Conservation (phyloP, 805 yeast species). For the Grigorovia humatica region DNA sequence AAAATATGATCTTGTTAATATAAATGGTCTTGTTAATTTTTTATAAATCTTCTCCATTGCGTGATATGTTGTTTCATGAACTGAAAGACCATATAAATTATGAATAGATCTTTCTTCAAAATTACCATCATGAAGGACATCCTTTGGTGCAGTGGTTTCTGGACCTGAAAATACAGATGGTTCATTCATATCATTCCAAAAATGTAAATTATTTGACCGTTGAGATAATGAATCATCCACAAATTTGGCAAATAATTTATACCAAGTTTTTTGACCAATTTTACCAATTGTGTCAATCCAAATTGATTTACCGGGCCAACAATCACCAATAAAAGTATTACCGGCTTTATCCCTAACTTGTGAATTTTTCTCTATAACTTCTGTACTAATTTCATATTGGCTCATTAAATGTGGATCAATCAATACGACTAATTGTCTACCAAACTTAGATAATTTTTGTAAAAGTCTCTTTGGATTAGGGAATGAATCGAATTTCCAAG, state of each 20-base stretch:
- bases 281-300: slow-evolving; percentile 88
- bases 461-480: slow-evolving; percentile 69
- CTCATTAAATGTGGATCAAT: slow-evolving; percentile 87
- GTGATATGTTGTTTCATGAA: slow-evolving; percentile 68
- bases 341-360: slow-evolving; percentile 41
- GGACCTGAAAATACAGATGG: slow-evolving; percentile 94
- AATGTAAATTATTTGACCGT: slow-evolving; percentile 50
- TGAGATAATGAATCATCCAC: slow-evolving; percentile 7
- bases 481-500: slow-evolving; percentile 72
- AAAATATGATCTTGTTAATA: slow-evolving; percentile 76
- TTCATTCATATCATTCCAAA: slow-evolving; percentile 99
- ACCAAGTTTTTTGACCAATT: slow-evolving; percentile 51
- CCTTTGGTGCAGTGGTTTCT: slow-evolving; percentile 83
- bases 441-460: slow-evolving; percentile 51
- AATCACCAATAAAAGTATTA: slow-evolving; percentile 63
- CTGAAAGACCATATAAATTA: slow-evolving; percentile 71
- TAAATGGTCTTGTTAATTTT: slow-evolving; percentile 59
- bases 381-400: slow-evolving; percentile 55
- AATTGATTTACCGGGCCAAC: slow-evolving; percentile 96
- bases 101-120: slow-evolving; percentile 91
- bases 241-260: slow-evolving; percentile 38
- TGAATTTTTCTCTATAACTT: slow-evolving; percentile 32
- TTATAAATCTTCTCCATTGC: slow-evolving; percentile 46
- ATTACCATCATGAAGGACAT: slow-evolving; percentile 62
- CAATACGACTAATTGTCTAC: slow-evolving; percentile 72